Evolutionary conservation across 2,329 filamentous ascomycete genomes (phyloP).

Genomic region (Penicillium verrucosum): DNA sequence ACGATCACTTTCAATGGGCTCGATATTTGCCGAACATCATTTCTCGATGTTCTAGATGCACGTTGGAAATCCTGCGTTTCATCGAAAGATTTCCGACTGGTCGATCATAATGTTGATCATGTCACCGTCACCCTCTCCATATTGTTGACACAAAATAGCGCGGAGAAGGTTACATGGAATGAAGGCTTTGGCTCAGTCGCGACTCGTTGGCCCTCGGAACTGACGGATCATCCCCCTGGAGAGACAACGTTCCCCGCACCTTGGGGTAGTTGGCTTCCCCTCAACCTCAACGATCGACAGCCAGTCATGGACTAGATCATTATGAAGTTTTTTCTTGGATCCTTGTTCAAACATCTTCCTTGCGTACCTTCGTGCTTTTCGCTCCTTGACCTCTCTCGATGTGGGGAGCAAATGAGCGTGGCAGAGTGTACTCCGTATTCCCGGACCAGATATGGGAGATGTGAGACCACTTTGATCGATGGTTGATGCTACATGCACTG

Average conservation of each 20-base stretch:
- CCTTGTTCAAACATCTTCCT: not conserved
- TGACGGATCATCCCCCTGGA: slow-evolving; percentile 6
- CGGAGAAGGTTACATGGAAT: slow-evolving; percentile 6
- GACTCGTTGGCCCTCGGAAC: not conserved
- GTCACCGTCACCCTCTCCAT: not conserved
- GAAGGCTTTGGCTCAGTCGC: not conserved
- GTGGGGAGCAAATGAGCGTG: not conserved
- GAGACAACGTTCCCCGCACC: slow-evolving; percentile 19
- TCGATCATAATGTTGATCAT: not conserved
- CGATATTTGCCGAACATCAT: not conserved
- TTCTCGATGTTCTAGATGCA: not conserved
- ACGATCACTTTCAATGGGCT: not conserved
- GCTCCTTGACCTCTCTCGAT: not conserved
- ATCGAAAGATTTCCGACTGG: not conserved
- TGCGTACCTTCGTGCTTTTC: slow-evolving; percentile 1
- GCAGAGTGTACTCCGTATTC: not conserved
- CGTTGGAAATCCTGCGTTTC: not conserved
- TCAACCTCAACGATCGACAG: slow-evolving; percentile 16
- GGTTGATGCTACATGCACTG: slow-evolving; percentile 4
- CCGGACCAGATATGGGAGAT: not conserved
- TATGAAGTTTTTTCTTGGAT: not conserved
- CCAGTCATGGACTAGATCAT: slow-evolving; percentile 1
- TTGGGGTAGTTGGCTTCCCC: slow-evolving; percentile 9
- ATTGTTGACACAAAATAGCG: not conserved
- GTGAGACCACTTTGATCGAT: slow-evolving; percentile 5